phyloP scores from a whole-genome alignment of 1,284 basidiomycete genomes.

The Melanopsichium pennsylvanicum region DNA sequence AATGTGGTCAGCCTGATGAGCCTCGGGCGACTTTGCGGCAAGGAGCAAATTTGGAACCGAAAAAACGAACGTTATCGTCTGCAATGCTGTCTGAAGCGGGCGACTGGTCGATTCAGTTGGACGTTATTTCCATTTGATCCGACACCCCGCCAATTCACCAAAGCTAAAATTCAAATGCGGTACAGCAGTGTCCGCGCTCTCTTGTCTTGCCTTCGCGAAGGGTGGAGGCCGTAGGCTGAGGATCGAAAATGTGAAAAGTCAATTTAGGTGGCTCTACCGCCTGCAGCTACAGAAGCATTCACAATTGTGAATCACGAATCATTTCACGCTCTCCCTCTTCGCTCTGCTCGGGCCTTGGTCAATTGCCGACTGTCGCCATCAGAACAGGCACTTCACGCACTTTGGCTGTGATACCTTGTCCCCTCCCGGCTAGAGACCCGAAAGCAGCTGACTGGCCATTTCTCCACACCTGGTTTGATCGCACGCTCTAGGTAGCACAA shows the following conservation, averaged over 20 bases:
- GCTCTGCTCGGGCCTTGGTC: background rate
- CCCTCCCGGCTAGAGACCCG: background rate
- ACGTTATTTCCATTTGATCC: slow-evolving; percentile 42
- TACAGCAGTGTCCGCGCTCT: slow-evolving; percentile 12
- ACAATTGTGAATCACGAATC: too few species aligned
- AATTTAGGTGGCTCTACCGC: slow-evolving; percentile 21
- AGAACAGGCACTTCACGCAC: slow-evolving; percentile 3
- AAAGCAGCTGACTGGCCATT: background rate
- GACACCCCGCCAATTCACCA: too few species aligned
- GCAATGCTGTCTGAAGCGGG: slow-evolving; percentile 3
- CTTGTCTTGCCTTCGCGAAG: too few species aligned
- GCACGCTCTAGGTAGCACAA: too few species aligned
- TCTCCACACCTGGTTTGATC: slow-evolving; percentile 5
- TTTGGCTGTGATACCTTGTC: slow-evolving; percentile 1
- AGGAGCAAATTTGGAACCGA: background rate
- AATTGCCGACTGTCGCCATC: slow-evolving; percentile 23
- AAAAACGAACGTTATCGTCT: too few species aligned
- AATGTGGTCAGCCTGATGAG: too few species aligned
- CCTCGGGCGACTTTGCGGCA: slow-evolving; percentile 17
- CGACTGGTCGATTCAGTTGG: slow-evolving; percentile 8
- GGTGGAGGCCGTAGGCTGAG: slow-evolving; percentile 10
- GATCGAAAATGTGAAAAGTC: too few species aligned
- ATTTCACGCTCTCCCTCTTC: slow-evolving; percentile 15
- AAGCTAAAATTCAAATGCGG: background rate
- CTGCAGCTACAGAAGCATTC: too few species aligned